Conservation (phyloP, 306 rosid species). For the Acacia confusa region DNA sequence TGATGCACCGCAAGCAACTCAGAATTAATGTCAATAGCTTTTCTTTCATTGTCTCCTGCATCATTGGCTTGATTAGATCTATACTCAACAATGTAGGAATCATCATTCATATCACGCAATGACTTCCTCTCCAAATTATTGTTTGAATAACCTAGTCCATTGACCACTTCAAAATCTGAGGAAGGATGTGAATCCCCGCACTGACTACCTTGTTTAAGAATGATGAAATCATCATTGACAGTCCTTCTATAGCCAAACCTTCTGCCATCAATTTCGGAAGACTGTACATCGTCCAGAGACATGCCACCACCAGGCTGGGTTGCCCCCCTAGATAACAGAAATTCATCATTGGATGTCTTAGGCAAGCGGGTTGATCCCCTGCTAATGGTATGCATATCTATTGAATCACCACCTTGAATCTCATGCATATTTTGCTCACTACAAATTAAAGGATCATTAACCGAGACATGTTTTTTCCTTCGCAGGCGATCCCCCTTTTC, state of each 20-base stretch:
- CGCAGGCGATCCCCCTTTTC: constrained; percentile 48
- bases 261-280: constrained; percentile 68
- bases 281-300: constrained; percentile 49
- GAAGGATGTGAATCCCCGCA: constrained; percentile 41
- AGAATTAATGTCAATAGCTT: constrained; percentile 78
- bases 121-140: constrained; percentile 54
- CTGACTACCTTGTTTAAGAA: constrained; percentile 52
- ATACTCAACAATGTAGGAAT: constrained; percentile 73
- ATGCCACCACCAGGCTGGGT: constrained; percentile 44
- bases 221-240: constrained; percentile 65
- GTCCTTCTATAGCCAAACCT: constrained; percentile 58
- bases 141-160: constrained; percentile 54
- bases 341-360: constrained; percentile 55
- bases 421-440: constrained; percentile 50
- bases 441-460: constrained; percentile 69
- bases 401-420: constrained; percentile 47
- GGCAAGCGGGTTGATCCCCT: constrained; percentile 46
- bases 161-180: constrained; percentile 50
- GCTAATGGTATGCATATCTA: constrained; percentile 56
- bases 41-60: constrained; percentile 56
- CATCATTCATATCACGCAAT: constrained; percentile 63
- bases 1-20: constrained; percentile 58
- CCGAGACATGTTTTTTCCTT: constrained; percentile 48
- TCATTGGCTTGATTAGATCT: constrained; percentile 58
- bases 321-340: constrained; percentile 49